Percentiles rank a stretch among this genome's conserved stretches.
Conservation (phyloP, 441 rosid genomes). For the Daphne laureola region DNA sequence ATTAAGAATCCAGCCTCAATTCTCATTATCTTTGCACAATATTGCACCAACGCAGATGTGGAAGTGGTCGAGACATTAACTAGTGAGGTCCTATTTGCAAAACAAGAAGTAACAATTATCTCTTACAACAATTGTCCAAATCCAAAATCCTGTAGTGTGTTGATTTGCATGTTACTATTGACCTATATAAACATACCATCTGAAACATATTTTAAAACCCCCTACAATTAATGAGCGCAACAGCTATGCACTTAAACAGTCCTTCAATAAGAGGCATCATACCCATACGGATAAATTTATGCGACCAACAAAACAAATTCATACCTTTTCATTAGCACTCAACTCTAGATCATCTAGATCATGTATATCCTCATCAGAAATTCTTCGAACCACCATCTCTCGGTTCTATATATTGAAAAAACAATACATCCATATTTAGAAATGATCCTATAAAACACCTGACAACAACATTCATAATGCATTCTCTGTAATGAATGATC, state of each 20-base stretch:
- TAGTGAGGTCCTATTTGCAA: too few relatives aligned
- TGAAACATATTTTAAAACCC: background rate
- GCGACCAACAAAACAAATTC: background rate
- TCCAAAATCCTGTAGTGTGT: too few relatives aligned
- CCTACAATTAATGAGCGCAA: background rate
- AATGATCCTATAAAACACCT: background rate
- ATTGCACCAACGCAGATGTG: too few relatives aligned
- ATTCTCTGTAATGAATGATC: background rate
- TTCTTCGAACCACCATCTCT: conserved; percentile 56
- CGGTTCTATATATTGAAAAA: conserved; percentile 31
- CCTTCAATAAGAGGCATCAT: background rate
- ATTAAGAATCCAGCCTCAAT: too few relatives aligned
- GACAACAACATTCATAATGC: background rate
- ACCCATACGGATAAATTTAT: background rate
- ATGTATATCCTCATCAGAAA: conserved; percentile 53
- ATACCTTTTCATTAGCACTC: conserved; percentile 14
- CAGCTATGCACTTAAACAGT: background rate
- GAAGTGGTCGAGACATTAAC: too few relatives aligned
- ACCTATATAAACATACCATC: too few relatives aligned
- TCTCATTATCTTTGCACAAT: too few relatives aligned
- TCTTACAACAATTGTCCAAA: too few relatives aligned
- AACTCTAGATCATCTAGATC: conserved; percentile 30
- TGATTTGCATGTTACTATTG: too few relatives aligned
- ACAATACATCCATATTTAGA: conserved; percentile 1
- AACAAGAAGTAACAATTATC: too few relatives aligned